Evolutionary conservation across 2,329 filamentous ascomycete genomes (phyloP).

Genomic region (Emergomyces africanus): DNA sequence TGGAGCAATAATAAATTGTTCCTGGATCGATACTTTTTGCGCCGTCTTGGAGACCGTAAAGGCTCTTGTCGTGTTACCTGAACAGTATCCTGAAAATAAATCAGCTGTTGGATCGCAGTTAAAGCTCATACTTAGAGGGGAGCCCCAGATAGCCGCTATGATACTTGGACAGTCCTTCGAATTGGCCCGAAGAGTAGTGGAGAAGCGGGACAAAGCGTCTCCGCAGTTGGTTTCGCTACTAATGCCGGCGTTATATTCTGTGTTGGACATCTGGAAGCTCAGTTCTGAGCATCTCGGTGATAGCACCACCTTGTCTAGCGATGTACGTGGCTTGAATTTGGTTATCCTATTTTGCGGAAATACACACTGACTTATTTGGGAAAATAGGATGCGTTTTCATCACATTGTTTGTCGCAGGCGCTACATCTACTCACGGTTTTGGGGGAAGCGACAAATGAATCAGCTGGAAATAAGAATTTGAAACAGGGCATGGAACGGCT

Average conservation of each 20-base stretch:
- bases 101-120: constrained; percentile 22
- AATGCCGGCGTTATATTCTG: constrained; percentile 21
- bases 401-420: constrained; percentile 17
- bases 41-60: constrained; percentile 4
- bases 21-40: constrained; percentile 5
- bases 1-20: neutral
- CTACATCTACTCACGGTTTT: constrained; percentile 1
- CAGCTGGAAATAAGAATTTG: neutral
- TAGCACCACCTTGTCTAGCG: constrained; percentile 21
- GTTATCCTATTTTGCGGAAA: neutral
- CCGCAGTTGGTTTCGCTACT: constrained; percentile 15
- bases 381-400: constrained; percentile 13
- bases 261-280: constrained; percentile 27
- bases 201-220: neutral
- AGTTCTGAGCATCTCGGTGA: constrained; percentile 23
- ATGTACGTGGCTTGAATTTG: constrained; percentile 15
- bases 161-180: constrained; percentile 25
- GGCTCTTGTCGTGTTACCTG: constrained; percentile 2
- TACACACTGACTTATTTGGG: neutral
- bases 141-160: constrained; percentile 22
- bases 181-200: constrained; percentile 12
- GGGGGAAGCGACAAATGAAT: neutral
- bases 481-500: constrained; percentile 20
- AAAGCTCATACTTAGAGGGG: constrained; percentile 26
- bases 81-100: constrained; percentile 11